Evolutionary conservation across 1,284 basidiomycete genomes (phyloP).

Genomic region (Rhodotorula sp.): DNA sequence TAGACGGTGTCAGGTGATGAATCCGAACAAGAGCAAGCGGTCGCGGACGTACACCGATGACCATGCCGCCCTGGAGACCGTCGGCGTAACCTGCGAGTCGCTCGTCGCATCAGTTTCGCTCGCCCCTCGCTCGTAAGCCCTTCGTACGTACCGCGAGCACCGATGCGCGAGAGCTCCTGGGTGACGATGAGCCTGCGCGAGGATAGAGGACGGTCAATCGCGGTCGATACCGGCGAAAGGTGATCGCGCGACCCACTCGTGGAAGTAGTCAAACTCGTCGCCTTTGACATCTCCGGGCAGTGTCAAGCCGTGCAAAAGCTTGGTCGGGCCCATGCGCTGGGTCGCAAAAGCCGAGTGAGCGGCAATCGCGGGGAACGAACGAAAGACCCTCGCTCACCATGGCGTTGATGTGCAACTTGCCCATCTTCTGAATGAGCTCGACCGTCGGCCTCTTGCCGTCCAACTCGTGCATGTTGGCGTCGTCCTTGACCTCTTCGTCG

Average conservation of each 20-base stretch:
- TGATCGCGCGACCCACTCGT: conserved; percentile 55
- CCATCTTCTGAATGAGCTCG: conserved; percentile 50
- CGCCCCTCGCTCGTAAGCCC: too few relatives aligned
- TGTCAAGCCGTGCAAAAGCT: conserved; percentile 71
- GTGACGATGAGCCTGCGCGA: conserved; percentile 60
- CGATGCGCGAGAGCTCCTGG: conserved; percentile 76
- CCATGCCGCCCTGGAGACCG: conserved; percentile 69
- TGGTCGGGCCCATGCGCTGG: conserved; percentile 67
- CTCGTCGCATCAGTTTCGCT: neutral
- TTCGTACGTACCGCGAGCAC: conserved; percentile 60
- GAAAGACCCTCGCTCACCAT: conserved; percentile 58
- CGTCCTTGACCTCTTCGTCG: conserved; percentile 43
- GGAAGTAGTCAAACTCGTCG: conserved; percentile 87
- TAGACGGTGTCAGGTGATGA: neutral
- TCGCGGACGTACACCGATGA: conserved; percentile 72
- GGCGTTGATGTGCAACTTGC: conserved; percentile 67
- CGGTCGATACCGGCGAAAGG: neutral
- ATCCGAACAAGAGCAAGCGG: conserved; percentile 24
- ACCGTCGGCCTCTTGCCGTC: conserved; percentile 43
- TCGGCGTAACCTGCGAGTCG: conserved; percentile 63
- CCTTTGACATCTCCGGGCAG: conserved; percentile 82
- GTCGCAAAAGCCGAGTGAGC: neutral
- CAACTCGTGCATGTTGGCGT: conserved; percentile 48
- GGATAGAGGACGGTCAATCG: neutral
- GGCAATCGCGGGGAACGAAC: too few relatives aligned